Conservation (phyloP, 805 yeast species). For the Kuraishia capsulata region DNA sequence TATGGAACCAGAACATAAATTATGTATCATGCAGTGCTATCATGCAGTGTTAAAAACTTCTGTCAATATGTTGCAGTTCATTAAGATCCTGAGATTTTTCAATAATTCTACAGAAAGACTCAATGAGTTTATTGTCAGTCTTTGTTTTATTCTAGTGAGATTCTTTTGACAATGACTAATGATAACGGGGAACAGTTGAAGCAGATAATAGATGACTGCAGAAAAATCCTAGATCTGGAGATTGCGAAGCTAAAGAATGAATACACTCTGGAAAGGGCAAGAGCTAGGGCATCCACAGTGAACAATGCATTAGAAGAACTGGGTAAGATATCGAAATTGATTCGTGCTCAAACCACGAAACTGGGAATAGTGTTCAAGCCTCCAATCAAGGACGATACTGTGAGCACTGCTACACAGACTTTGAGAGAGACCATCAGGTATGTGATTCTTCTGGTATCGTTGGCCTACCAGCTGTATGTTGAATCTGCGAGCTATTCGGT, state of each 20-base stretch:
- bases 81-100: too few species aligned
- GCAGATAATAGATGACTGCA: not conserved
- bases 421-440: conserved; percentile 35
- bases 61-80: too few species aligned
- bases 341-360: conserved; percentile 73
- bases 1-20: too few species aligned
- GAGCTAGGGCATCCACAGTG: conserved; percentile 15
- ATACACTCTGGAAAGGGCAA: not conserved
- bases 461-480: conserved; percentile 30
- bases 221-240: not conserved
- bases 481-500: conserved; percentile 23
- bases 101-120: too few species aligned
- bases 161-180: not conserved
- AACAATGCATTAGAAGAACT: conserved; percentile 46
- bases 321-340: conserved; percentile 44
- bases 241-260: not conserved
- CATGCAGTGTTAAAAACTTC: too few species aligned
- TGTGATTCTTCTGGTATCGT: conserved; percentile 33
- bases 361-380: conserved; percentile 64
- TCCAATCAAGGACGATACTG: conserved; percentile 31
- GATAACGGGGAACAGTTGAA: not conserved
- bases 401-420: conserved; percentile 38
- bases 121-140: too few species aligned
- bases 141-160: too few species aligned
- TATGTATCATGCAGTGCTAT: too few species aligned